Evolutionary conservation across 2,329 filamentous ascomycete genomes (phyloP).

Genomic region (Penicillium sp.): DNA sequence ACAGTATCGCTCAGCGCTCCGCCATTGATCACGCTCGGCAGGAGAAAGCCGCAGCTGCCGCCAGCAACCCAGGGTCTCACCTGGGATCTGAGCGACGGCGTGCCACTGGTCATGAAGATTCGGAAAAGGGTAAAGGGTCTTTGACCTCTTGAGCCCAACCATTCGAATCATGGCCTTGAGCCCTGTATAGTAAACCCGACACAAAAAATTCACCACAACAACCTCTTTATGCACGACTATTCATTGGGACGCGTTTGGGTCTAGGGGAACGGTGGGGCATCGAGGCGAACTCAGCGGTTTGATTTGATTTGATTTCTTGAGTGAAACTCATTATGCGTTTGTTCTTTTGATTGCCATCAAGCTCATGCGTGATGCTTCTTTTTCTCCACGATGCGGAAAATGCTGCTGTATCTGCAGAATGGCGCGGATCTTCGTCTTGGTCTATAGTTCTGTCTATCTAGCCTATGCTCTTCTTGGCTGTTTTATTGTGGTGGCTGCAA

Average conservation of each 20-base stretch:
- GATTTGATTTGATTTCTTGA: constrained; percentile 30
- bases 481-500: no score
- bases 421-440: neutral
- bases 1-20: constrained; percentile 85
- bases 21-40: constrained; percentile 87
- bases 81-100: constrained; percentile 40
- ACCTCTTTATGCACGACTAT: constrained; percentile 21
- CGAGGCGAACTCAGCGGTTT: constrained; percentile 37
- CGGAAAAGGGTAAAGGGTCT: constrained; percentile 39
- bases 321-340: constrained; percentile 22
- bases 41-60: constrained; percentile 58
- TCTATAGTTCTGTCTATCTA: neutral
- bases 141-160: constrained; percentile 29
- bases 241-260: constrained; percentile 38
- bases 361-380: constrained; percentile 18
- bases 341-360: constrained; percentile 15
- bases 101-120: constrained; percentile 40
- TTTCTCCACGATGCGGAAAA: constrained; percentile 14
- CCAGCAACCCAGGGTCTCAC: constrained; percentile 30
- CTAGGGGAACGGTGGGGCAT: constrained; percentile 31
- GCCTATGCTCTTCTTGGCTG: neutral
- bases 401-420: constrained; percentile 14
- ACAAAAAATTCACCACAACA: constrained; percentile 20
- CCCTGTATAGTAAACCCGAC: constrained; percentile 38
- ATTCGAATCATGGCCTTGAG: constrained; percentile 20